A percentile compares a stretch with the other conserved stretches of the same genome.
Evolutionary conservation across 257 asterid genomes (phyloP).

Genomic region (Primulina huaijiensis): DNA sequence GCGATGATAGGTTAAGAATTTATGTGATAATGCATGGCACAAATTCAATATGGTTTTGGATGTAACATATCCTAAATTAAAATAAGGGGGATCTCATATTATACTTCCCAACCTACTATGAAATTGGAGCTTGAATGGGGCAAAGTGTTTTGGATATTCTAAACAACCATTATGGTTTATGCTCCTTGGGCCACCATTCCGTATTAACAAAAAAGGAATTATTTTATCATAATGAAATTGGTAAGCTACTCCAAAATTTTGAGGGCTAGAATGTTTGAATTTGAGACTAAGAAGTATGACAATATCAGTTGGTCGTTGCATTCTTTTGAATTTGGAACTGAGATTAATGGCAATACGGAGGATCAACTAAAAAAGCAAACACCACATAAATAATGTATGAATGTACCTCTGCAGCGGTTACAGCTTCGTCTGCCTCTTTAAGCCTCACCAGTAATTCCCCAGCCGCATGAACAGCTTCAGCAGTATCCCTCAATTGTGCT

Average conservation of each 20-base stretch:
- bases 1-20: not conserved
- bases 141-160: no score
- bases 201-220: not conserved
- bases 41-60: not conserved
- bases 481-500: conserved; percentile 92
- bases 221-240: not conserved
- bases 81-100: not conserved
- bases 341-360: conserved; percentile 13
- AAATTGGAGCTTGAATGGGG: not conserved
- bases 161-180: not conserved
- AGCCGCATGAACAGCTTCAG: conserved; percentile 99
- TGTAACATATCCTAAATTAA: not conserved
- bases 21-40: no score
- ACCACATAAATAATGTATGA: conserved; percentile 18
- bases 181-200: not conserved
- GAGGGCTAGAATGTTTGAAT: conserved; percentile 1
- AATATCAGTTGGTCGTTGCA: conserved; percentile 3
- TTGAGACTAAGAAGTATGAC: no score
- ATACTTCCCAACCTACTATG: not conserved
- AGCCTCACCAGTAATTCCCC: conserved; percentile 94
- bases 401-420: conserved; percentile 79
- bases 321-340: conserved; percentile 4
- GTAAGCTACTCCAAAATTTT: not conserved
- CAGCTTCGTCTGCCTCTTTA: conserved; percentile 86
- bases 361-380: conserved; percentile 18